Conservation (phyloP, 1,284 basidiomycete species). For the Rhodotorula sp. region DNA sequence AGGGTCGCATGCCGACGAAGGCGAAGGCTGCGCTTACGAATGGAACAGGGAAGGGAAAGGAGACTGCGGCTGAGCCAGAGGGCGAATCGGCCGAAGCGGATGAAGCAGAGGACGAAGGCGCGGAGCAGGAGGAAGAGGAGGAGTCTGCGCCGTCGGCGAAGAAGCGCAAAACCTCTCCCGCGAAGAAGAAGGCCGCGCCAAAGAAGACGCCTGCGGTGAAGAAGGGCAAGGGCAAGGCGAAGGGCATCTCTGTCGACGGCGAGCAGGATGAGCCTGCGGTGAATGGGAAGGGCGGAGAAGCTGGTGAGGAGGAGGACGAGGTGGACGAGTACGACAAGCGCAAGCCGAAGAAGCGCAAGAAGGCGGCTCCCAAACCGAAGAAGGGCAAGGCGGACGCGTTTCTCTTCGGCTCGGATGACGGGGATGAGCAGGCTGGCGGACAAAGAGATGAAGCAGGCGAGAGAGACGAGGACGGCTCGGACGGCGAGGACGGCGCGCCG, state of each 20-base stretch:
- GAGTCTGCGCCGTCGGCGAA: background rate
- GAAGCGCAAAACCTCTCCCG: background rate
- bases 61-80: background rate
- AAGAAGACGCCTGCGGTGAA: background rate
- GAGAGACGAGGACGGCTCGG: background rate
- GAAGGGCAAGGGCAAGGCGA: conserved; percentile 6
- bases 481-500: background rate
- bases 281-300: background rate
- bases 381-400: background rate
- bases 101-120: background rate
- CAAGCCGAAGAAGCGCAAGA: background rate
- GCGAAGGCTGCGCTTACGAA: background rate
- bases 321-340: conserved; percentile 1
- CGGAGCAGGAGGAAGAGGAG: background rate
- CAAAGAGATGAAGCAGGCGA: background rate
- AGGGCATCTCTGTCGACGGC: background rate
- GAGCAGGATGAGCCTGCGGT: background rate
- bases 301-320: background rate
- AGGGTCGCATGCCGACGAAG: background rate
- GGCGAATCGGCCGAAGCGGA: background rate
- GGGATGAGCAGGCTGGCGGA: background rate
- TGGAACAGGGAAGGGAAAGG: conserved; percentile 9
- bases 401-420: background rate
- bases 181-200: background rate
- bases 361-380: background rate